phyloP scores from a whole-genome alignment of 2,329 filamentous ascomycete species.

The Colletotrichum sp. region DNA sequence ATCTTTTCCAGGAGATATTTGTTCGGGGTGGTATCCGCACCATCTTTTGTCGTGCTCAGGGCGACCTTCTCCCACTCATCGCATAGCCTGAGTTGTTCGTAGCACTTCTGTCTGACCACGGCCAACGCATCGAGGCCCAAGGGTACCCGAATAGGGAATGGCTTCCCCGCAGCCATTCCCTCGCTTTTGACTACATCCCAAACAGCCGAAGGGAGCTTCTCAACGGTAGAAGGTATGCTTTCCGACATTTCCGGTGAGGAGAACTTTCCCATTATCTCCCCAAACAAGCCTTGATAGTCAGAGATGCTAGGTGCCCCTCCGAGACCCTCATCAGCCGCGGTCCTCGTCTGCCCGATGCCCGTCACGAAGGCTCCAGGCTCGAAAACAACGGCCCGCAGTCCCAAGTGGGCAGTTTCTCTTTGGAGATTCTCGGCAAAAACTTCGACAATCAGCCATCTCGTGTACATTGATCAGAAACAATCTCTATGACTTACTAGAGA shows the following conservation, averaged over 20 bases:
- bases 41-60: background rate
- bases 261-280: slow-evolving; percentile 26
- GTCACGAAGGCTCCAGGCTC: slow-evolving; percentile 11
- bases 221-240: slow-evolving; percentile 30
- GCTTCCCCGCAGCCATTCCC: slow-evolving; percentile 26
- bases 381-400: background rate
- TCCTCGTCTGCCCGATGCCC: slow-evolving; percentile 24
- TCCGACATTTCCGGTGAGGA: slow-evolving; percentile 17
- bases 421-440: background rate
- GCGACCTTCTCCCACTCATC: background rate
- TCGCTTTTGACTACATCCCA: slow-evolving; percentile 32
- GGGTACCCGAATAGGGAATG: slow-evolving; percentile 30
- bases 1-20: background rate
- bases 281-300: slow-evolving; percentile 27
- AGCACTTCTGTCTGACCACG: slow-evolving; percentile 25
- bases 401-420: background rate
- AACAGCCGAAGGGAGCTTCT: slow-evolving; percentile 26
- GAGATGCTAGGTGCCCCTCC: background rate
- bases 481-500: background rate
- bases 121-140: slow-evolving; percentile 34
- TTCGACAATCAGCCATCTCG: background rate
- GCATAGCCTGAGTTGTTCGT: slow-evolving; percentile 20
- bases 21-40: background rate
- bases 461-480: background rate
- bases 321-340: slow-evolving; percentile 17